Percentiles rank a stretch among this genome's conserved stretches.
Evolutionary conservation across 164 flowering plant genomes (phyloP).

Genomic region (Paratinospora sagittata): DNA sequence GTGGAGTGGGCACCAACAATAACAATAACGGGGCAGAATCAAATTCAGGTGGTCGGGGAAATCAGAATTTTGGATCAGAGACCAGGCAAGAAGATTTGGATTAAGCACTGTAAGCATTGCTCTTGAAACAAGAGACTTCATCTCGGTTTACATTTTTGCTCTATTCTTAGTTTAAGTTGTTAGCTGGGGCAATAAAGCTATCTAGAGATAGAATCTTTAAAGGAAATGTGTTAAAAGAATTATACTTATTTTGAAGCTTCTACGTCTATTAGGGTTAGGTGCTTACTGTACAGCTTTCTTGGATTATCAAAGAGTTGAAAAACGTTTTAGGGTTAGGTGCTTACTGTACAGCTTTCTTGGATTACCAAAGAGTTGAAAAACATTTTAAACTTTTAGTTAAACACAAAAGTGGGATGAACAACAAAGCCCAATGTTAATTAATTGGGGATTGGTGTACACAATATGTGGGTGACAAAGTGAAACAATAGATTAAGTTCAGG

Average conservation of each 20-base stretch:
- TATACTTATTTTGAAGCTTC: not conserved
- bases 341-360: not conserved
- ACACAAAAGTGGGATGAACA: not conserved
- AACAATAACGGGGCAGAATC: no score
- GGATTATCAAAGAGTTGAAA: not conserved
- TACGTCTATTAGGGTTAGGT: not conserved
- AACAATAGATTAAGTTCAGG: not conserved
- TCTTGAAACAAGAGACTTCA: not conserved
- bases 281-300: not conserved
- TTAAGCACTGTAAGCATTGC: slow-evolving; percentile 27
- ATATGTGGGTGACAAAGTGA: not conserved
- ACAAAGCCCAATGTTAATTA: not conserved
- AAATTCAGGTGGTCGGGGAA: no score
- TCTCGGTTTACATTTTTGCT: not conserved
- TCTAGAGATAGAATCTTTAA: not conserved
- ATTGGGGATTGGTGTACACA: not conserved
- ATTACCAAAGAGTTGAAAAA: not conserved
- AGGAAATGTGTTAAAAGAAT: not conserved
- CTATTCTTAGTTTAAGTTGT: not conserved
- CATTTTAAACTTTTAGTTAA: not conserved
- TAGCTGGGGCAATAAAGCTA: not conserved
- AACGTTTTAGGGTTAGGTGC: not conserved
- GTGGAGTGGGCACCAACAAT: no score
- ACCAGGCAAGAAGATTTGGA: slow-evolving; percentile 50
- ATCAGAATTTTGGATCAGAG: slow-evolving; percentile 28